Evolutionary conservation across 345 rosid species (phyloP).

Genomic region (Laguncularia racemosa): DNA sequence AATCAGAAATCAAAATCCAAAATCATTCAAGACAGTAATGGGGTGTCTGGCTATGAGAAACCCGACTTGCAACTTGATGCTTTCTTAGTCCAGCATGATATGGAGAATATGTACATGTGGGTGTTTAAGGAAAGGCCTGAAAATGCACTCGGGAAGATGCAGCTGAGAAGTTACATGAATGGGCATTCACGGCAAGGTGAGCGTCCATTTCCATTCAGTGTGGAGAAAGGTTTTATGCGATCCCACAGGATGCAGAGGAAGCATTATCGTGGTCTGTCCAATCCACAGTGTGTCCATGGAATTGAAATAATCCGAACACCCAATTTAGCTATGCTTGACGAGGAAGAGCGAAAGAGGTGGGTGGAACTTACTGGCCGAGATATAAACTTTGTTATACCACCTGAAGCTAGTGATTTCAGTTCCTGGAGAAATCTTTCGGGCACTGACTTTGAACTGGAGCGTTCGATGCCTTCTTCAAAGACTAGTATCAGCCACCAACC

Average conservation of each 20-base stretch:
- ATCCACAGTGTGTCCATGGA: slow-evolving; percentile 53
- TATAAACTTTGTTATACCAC: slow-evolving; percentile 27
- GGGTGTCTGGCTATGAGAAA: slow-evolving; percentile 46
- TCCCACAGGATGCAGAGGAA: slow-evolving; percentile 58
- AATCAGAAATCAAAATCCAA: slow-evolving; percentile 44
- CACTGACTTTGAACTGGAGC: slow-evolving; percentile 41
- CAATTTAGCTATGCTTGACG: slow-evolving; percentile 27
- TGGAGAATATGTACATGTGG: slow-evolving; percentile 62
- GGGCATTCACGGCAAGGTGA: slow-evolving; percentile 51
- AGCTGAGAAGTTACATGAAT: slow-evolving; percentile 48
- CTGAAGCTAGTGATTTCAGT: slow-evolving; percentile 43
- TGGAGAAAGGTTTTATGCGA: slow-evolving; percentile 42
- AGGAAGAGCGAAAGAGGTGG: slow-evolving; percentile 46
- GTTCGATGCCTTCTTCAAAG: slow-evolving; percentile 13
- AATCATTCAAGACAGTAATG: slow-evolving; percentile 27
- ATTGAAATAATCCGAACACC: slow-evolving; percentile 37
- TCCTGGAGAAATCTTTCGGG: slow-evolving; percentile 42
- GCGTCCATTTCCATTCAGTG: slow-evolving; percentile 43
- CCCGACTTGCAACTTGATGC: slow-evolving; percentile 40
- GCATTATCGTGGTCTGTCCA: slow-evolving; percentile 48
- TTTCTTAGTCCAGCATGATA: slow-evolving; percentile 49
- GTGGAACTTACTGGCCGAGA: slow-evolving; percentile 43
- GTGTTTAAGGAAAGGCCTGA: slow-evolving; percentile 47
- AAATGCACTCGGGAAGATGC: slow-evolving; percentile 53
- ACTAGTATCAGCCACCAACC: slow-evolving; percentile 4